A percentile compares a stretch with the other conserved stretches of the same genome.
Evolutionary conservation across 148 eudicot genomes (phyloP).

Genomic region (Polygonum maritimum): DNA sequence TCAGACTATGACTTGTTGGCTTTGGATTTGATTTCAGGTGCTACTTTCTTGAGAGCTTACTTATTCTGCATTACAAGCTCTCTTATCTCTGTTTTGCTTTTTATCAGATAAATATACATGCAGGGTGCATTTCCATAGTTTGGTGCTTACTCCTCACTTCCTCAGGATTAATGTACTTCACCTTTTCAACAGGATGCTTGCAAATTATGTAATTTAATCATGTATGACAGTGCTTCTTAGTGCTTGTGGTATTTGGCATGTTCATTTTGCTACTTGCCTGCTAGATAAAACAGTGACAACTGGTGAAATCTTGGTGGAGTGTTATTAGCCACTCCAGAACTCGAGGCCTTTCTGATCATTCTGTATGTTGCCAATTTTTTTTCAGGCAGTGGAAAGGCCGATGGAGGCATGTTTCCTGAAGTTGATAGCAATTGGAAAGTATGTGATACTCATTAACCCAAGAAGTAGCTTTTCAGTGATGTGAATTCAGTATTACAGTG

Average conservation of each 20-base stretch:
- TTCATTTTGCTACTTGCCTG: neutral
- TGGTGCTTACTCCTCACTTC: no score
- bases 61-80: neutral
- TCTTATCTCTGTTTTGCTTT: neutral
- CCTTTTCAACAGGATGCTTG: no score
- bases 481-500: no score
- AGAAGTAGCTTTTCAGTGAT: neutral
- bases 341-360: neutral
- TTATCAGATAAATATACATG: neutral
- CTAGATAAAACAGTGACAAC: neutral
- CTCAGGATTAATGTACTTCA: no score
- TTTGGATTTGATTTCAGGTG: slow-evolving; percentile 86
- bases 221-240: no score
- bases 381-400: slow-evolving; percentile 55
- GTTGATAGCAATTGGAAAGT: slow-evolving; percentile 93
- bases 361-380: neutral
- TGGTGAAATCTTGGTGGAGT: neutral
- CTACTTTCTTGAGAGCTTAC: neutral
- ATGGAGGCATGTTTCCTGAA: slow-evolving; percentile 80
- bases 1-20: slow-evolving; percentile 89
- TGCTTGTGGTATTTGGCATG: no score
- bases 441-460: slow-evolving; percentile 15
- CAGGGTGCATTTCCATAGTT: no score
- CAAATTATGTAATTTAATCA: no score
- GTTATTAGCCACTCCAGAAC: neutral